Evolutionary conservation across 192 early-diverging fungal species (phyloP).

Genomic region (Chytriomyces confervae): DNA sequence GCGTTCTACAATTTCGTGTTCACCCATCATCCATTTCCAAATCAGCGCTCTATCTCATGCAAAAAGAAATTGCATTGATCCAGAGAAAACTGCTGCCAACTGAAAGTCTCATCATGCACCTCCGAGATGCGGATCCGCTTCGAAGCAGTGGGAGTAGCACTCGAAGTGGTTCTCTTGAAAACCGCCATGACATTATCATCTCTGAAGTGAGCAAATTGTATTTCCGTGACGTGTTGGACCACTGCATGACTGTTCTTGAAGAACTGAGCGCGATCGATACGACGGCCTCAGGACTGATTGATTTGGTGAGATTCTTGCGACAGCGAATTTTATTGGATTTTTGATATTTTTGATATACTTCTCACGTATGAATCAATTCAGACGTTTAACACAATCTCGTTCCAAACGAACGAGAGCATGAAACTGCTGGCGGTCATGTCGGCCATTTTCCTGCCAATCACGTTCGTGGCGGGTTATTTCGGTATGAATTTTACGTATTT

Average conservation of each 20-base stretch:
- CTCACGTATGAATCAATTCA: conserved; percentile 34
- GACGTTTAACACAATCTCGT: conserved; percentile 31
- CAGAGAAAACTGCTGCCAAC: conserved; percentile 55
- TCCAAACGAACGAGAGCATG: conserved; percentile 37
- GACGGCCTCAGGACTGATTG: conserved; percentile 52
- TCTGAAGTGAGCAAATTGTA: conserved; percentile 46
- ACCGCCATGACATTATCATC: conserved; percentile 36
- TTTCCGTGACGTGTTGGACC: conserved; percentile 59
- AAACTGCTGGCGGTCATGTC: conserved; percentile 28
- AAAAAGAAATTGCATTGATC: conserved; percentile 49
- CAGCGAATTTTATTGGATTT: conserved; percentile 11
- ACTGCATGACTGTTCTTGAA: conserved; percentile 57
- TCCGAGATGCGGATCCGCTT: conserved; percentile 23
- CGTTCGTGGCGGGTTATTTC: conserved; percentile 60
- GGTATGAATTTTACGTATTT: conserved; percentile 60
- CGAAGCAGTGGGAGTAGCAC: background rate
- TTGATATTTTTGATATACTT: conserved; percentile 55
- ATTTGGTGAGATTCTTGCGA: conserved; percentile 45
- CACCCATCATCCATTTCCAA: background rate
- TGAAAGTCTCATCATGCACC: conserved; percentile 46
- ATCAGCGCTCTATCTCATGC: conserved; percentile 50
- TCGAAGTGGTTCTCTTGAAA: background rate
- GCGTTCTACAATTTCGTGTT: background rate
- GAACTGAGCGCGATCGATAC: conserved; percentile 53
- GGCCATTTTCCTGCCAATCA: conserved; percentile 60